A percentile compares a stretch with the other conserved stretches of the same genome.
Conservation (phyloP, 345 rosid genomes). For the Firmiana major region DNA sequence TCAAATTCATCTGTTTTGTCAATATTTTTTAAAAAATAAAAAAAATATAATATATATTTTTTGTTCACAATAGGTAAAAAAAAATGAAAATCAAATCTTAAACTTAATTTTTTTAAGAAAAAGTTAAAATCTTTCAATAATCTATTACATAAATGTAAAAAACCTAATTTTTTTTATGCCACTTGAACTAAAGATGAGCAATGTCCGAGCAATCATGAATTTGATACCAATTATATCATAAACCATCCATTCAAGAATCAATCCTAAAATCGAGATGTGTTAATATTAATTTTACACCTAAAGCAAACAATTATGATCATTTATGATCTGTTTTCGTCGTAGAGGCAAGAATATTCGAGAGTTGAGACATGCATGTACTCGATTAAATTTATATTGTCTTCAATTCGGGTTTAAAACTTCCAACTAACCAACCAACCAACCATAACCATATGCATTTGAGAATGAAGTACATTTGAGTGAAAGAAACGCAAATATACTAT, state of each 20-base stretch:
- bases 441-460: neutral
- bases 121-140: too few relatives aligned
- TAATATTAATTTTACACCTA: neutral
- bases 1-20: too few relatives aligned
- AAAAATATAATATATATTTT: too few relatives aligned
- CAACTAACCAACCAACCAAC: neutral
- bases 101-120: too few relatives aligned
- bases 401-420: neutral
- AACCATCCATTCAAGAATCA: neutral
- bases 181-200: too few relatives aligned
- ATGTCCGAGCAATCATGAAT: too few relatives aligned
- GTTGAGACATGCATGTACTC: neutral
- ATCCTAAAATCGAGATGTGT: neutral
- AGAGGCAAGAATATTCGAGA: neutral
- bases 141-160: too few relatives aligned
- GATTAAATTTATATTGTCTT: neutral
- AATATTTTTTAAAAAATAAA: too few relatives aligned
- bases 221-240: too few relatives aligned
- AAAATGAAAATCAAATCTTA: too few relatives aligned
- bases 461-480: neutral
- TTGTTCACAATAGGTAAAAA: too few relatives aligned
- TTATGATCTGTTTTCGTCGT: neutral
- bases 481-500: neutral
- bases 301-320: neutral
- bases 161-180: too few relatives aligned